phyloP scores from a whole-genome alignment of 768 basidiomycete species.

The Pisolithus tinctorius region DNA sequence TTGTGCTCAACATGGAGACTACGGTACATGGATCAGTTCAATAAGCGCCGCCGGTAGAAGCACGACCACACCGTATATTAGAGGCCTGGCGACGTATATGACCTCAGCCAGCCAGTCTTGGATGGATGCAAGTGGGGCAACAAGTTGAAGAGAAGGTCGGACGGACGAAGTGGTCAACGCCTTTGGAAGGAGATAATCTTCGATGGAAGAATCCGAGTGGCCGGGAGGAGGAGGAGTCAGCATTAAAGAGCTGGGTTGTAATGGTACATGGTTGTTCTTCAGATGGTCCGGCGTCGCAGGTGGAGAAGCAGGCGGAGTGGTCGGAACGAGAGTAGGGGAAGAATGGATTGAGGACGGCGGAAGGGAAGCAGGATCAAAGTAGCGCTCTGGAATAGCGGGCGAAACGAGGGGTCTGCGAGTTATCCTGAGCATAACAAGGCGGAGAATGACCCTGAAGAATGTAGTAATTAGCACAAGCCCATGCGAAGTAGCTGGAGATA shows the following conservation, averaged over 20 bases:
- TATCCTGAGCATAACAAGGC: slow-evolving; percentile 63
- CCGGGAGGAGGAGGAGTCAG: slow-evolving; percentile 41
- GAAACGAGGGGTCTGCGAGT: slow-evolving; percentile 72
- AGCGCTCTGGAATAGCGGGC: slow-evolving; percentile 81
- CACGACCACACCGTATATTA: slow-evolving; percentile 59
- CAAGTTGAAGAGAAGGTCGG: slow-evolving; percentile 60
- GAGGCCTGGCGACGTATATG: slow-evolving; percentile 65
- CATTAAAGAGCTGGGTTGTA: slow-evolving; percentile 61
- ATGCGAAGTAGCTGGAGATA: slow-evolving; percentile 6
- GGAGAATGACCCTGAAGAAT: slow-evolving; percentile 58
- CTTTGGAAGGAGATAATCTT: slow-evolving; percentile 80
- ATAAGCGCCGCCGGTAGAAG: slow-evolving; percentile 6
- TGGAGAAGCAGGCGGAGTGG: slow-evolving; percentile 49
- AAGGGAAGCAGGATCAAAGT: slow-evolving; percentile 70
- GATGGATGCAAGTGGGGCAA: slow-evolving; percentile 52
- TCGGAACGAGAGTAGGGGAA: slow-evolving; percentile 55
- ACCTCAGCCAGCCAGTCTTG: slow-evolving; percentile 72
- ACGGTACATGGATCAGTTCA: background rate
- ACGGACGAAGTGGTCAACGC: slow-evolving; percentile 69
- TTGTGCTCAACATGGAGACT: slow-evolving; percentile 20
- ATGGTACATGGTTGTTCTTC: slow-evolving; percentile 64
- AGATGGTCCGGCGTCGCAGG: slow-evolving; percentile 72
- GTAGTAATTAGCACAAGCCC: slow-evolving; percentile 4
- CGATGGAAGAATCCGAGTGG: slow-evolving; percentile 51
- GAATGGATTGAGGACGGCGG: slow-evolving; percentile 46